Evolutionary conservation across 805 yeast species (phyloP), one percentile per base, ranked within the genome.

Genomic region (Yamadazyma tumulicola): DNA sequence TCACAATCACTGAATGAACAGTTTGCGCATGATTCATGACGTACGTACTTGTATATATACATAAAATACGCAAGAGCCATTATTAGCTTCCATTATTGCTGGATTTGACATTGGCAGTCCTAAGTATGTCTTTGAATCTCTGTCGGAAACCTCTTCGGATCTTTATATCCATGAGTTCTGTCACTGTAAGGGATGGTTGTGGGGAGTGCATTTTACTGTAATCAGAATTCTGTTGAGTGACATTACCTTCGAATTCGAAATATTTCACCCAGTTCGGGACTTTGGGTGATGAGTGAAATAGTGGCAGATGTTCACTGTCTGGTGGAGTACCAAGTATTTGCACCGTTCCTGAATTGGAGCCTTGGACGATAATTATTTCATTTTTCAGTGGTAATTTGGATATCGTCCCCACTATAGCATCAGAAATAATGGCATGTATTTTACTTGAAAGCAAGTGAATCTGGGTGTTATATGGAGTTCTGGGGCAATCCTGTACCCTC

Each of bases 241-340:
- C 16, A 21, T 15, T 17, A 2, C 32, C 13, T 9, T 34, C 37
- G 25, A 34, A 30, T 23, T 34, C 32, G 18, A 38, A 21, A 21
- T 39, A 32, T 12, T 31, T 27, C 4, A 39, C 30, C 42, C 39
- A 39, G 21, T 39, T 27, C 19, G 42, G 42, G 2, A 27, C 24
- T 19, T 33, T 29, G 14, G 15, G 31, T 15, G 22, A 10, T 19
- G 5, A 13, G n/a, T 32, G 17, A 9, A 17, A 16, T 4, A n/a
- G n/a, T 9, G 23, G 23, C n/a, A 21, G 23, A 21, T 21, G 23
- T 21, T 21, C 23, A 21, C n/a, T 21, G 23, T 20, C 23, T 20
- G 19, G 16, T 4, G 22, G 6, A 18, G 5, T 17, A 26, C 21
- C 20, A 33, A 23, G 22, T 11, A 27, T 4, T 34, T 34, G 37